Evolutionary conservation across 2,329 filamentous ascomycete genomes (phyloP), one percentile per base, ranked within the genome.

Genomic region (Cercospora janseana): DNA sequence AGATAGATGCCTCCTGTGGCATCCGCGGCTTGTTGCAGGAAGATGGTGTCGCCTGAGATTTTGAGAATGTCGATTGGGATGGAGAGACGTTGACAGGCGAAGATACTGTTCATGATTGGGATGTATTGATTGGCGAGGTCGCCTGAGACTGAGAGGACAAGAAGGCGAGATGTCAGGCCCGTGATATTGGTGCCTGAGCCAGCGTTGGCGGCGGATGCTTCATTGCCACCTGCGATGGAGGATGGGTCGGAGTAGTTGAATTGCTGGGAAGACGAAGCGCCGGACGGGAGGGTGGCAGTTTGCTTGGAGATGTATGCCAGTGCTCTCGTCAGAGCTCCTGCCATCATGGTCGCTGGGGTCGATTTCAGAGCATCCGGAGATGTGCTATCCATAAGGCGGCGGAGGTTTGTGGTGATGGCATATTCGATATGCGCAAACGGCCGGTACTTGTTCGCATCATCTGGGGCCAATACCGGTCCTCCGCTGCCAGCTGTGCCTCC

Each of bases 21-120:
- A 68, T 88, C 85, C 28, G 81, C 82, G 21, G 93, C 93, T 72
- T 98, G 93, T 66, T 98, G 92, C 41, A 98, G 76, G 69, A 98
- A 94, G 8, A 95, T 91, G 0, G 92, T 88, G 60, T 89, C 82
- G 16, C 88, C 89, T 32, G 86, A 83, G 9, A 98, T 77, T 59
- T 94, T 87, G 54, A 95, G 80, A 26, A 95, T 92, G 69, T 98
- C 93, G 63, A 98, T 90, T 18, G 91, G 88, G 57, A 98, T 89
- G 61, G 82, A 82, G 48, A 90, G 80, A 57, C 92, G 85, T 64
- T 95, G 88, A 52, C 92, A 93, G 2, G 93, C 93, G 70, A 98
- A 98, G 54, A 97, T 95, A 62, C 86, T 82, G 72, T 98, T 98
- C 93, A 98, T 98, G 60, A 95, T 93, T 0, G 92, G 87, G 49